A percentile compares a stretch with the other conserved stretches of the same genome.
phyloP scores from a whole-genome alignment of 345 rosid genomes.

The Salix viminalis region DNA sequence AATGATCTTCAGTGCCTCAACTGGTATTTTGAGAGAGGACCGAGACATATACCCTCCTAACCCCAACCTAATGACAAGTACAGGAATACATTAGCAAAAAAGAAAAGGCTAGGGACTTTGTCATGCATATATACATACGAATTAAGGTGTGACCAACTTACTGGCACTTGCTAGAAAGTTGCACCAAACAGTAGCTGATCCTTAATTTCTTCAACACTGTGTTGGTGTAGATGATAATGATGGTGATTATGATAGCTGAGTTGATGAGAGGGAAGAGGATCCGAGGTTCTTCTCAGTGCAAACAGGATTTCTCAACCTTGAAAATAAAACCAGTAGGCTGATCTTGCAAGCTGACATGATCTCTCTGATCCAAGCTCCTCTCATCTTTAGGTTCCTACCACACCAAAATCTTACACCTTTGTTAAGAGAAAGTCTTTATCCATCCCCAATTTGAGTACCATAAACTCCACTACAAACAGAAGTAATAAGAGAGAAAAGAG shows the following conservation, averaged over 20 bases:
- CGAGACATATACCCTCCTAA: slow-evolving; percentile 27
- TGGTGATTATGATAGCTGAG: slow-evolving; percentile 16
- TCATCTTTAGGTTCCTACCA: slow-evolving; percentile 31
- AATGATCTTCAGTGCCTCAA: slow-evolving; percentile 21
- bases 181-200: slow-evolving; percentile 26
- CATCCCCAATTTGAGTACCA: slow-evolving; percentile 7
- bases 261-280: slow-evolving; percentile 68
- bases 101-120: background rate
- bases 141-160: slow-evolving; percentile 27
- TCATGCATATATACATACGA: slow-evolving; percentile 35
- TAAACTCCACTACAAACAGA: slow-evolving; percentile 22
- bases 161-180: slow-evolving; percentile 24
- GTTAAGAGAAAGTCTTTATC: background rate
- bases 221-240: slow-evolving; percentile 26
- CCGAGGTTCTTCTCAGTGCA: slow-evolving; percentile 93
- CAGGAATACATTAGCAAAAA: slow-evolving; percentile 9
- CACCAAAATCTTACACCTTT: slow-evolving; percentile 1
- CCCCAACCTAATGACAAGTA: slow-evolving; percentile 15
- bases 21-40: slow-evolving; percentile 20
- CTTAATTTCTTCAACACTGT: slow-evolving; percentile 25
- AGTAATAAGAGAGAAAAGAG: slow-evolving; percentile 8
- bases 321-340: slow-evolving; percentile 40
- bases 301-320: slow-evolving; percentile 40
- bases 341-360: slow-evolving; percentile 64
- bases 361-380: slow-evolving; percentile 87